Evolutionary conservation across 495 filamentous ascomycete genomes (phyloP), one percentile per base, ranked within the genome.

Genomic region (Penicillium waksmanii): DNA sequence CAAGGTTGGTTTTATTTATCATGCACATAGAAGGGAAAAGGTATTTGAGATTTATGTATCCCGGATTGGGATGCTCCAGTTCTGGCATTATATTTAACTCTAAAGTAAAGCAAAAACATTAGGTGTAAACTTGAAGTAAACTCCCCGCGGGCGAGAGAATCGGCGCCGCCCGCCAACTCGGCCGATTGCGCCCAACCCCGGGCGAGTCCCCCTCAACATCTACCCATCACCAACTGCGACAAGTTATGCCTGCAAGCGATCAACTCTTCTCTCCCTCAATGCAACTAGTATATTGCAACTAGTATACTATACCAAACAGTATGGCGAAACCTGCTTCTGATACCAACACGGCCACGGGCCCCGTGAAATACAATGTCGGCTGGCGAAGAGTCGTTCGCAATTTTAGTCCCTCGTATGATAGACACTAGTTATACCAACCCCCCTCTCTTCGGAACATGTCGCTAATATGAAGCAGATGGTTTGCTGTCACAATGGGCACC

Each of bases 401-500:
- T 60, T 81, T 81, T 56, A 80, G 76, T 50, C 78, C 78, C 23
- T 80, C 77, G 75, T 79, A 66, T 49, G 76, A 23, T 23, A 23
- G 2, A 10, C 43, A 13, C 6, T n/a, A n/a, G n/a, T n/a, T 9
- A 18, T 44, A 17, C 38, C 19, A n/a, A 33, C 35, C 25, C 40
- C 44, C 19, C 15, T 25, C 31, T 21, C 15, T 44, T 17, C 5
- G 42, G 17, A 44, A 44, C 1, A 17, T 44, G 0, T 40, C 12
- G 42, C 42, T 43, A 35, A 51, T 10, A 11, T 34, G 34, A 48
- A 15, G 31, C 8, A 75, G 72, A 63, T 80, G 77, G 80, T 82
- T 80, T 60, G 64, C 73, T 5, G 68, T 73, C 7, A 82, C 73
- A 8, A 82, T 83, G 80, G 75, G 80, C 15, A 83, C 80, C 0